These are phyloP conservation scores for Conringia planisiliqua DNA, from an alignment of 345 rosid species.

Conservation along the genomic window DNA sequence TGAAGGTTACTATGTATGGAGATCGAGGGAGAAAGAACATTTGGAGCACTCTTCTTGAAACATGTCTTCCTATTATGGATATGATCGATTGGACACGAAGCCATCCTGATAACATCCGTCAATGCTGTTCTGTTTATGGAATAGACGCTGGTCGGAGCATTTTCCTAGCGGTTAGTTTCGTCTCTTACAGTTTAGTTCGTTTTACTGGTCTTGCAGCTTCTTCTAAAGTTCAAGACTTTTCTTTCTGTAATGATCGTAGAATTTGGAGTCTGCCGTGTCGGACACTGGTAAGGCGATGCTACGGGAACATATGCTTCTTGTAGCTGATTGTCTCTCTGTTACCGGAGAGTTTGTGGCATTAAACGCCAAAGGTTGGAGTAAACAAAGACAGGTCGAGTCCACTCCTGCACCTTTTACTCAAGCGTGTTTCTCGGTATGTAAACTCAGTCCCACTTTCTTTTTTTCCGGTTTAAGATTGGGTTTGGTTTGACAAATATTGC, in stretches of 20 bases:
- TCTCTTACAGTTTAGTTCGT: slow-evolving; percentile 1
- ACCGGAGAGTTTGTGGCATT: slow-evolving; percentile 92
- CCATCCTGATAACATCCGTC: slow-evolving; percentile 78
- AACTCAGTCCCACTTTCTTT: neutral
- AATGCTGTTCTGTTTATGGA: slow-evolving; percentile 68
- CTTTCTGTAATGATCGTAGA: slow-evolving; percentile 39
- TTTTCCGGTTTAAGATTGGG: neutral
- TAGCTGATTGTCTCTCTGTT: slow-evolving; percentile 61
- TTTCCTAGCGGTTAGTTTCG: slow-evolving; percentile 55
- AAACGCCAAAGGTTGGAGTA: slow-evolving; percentile 64
- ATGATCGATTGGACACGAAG: slow-evolving; percentile 85
- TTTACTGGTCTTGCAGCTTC: neutral
- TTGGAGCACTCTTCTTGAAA: slow-evolving; percentile 63
- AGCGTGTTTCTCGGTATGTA: slow-evolving; percentile 89
- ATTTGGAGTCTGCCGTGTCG: slow-evolving; percentile 68
- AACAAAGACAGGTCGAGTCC: slow-evolving; percentile 59
- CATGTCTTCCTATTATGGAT: slow-evolving; percentile 64
- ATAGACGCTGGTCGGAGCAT: slow-evolving; percentile 69
- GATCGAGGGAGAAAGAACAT: slow-evolving; percentile 40
- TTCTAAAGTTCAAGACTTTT: neutral
- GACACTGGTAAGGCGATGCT: slow-evolving; percentile 78
- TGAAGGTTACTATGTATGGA: slow-evolving; percentile 65
- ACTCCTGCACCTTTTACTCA: slow-evolving; percentile 72
- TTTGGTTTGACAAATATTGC: neutral
- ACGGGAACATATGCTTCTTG: slow-evolving; percentile 63